A percentile compares a stretch with the other conserved stretches of the same genome.
These are phyloP conservation scores for Trametes versicolor DNA, from an alignment of 1,284 basidiomycete genomes.

Conservation along the genomic window DNA sequence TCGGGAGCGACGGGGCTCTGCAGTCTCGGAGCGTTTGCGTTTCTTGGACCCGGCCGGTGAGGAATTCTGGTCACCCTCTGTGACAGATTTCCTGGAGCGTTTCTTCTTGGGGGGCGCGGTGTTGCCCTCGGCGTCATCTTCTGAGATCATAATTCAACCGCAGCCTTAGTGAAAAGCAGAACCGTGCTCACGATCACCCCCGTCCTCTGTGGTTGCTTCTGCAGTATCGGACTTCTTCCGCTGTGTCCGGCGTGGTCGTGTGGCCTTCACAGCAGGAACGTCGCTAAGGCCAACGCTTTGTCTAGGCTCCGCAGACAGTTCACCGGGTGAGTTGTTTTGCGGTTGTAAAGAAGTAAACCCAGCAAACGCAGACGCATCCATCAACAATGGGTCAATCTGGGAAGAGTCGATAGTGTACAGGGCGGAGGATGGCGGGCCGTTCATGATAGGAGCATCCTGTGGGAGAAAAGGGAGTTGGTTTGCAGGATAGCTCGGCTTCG, in stretches of 20 bases:
- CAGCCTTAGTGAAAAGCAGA: background rate
- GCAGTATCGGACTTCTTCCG: slow-evolving; percentile 14
- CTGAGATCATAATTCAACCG: background rate
- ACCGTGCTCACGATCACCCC: slow-evolving; percentile 12
- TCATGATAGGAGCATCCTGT: slow-evolving; percentile 1
- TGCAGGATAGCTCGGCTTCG: background rate
- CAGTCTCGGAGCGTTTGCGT: slow-evolving; percentile 22
- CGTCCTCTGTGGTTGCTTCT: background rate
- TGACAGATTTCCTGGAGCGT: slow-evolving; percentile 12
- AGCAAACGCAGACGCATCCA: slow-evolving; percentile 18
- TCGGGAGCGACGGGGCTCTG: slow-evolving; percentile 28
- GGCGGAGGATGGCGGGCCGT: background rate
- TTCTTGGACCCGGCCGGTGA: slow-evolving; percentile 18
- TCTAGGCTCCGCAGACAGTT: background rate
- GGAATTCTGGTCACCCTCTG: slow-evolving; percentile 13
- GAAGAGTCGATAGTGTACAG: slow-evolving; percentile 28
- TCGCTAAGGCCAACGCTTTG: slow-evolving; percentile 6
- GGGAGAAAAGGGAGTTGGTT: slow-evolving; percentile 12
- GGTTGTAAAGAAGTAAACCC: background rate
- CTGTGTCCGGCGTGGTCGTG: slow-evolving; percentile 16
- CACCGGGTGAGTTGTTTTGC: background rate
- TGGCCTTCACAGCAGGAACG: background rate
- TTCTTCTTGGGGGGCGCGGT: slow-evolving; percentile 14
- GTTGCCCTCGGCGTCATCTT: background rate
- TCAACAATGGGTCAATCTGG: slow-evolving; percentile 41